Conservation (phyloP, 345 rosid genomes). For the Heritiera fomes region DNA sequence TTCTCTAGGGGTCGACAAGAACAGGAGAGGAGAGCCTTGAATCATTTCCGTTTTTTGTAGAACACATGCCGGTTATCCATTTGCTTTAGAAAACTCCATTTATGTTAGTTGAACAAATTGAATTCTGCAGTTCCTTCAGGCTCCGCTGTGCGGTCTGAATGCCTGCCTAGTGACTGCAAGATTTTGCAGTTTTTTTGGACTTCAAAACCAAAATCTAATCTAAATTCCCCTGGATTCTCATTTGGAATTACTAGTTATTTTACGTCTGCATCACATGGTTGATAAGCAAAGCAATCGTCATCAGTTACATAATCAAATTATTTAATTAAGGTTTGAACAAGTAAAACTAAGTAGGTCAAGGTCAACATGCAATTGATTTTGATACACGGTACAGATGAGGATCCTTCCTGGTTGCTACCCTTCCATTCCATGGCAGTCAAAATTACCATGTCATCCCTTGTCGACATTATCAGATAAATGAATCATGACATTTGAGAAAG, state of each 20-base stretch:
- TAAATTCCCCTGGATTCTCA: no score
- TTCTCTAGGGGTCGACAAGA: neutral
- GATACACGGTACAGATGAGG: no score
- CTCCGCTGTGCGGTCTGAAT: neutral
- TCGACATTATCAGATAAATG: neutral
- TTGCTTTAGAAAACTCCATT: neutral
- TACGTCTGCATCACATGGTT: no score
- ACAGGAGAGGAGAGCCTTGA: conserved; percentile 2
- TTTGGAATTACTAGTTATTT: no score
- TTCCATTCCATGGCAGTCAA: neutral
- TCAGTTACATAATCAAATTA: no score
- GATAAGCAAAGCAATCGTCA: no score
- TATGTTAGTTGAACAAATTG: neutral
- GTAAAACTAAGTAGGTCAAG: no score
- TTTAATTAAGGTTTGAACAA: no score
- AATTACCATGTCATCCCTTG: neutral
- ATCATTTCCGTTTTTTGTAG: neutral
- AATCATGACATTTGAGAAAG: neutral
- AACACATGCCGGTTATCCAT: neutral
- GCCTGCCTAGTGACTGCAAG: neutral
- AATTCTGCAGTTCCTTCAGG: neutral
- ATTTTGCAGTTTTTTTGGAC: no score
- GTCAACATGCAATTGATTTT: no score
- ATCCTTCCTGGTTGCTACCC: neutral
- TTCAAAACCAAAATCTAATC: no score